Conservation (phyloP, 306 rosid genomes). For the Geum urbanum region DNA sequence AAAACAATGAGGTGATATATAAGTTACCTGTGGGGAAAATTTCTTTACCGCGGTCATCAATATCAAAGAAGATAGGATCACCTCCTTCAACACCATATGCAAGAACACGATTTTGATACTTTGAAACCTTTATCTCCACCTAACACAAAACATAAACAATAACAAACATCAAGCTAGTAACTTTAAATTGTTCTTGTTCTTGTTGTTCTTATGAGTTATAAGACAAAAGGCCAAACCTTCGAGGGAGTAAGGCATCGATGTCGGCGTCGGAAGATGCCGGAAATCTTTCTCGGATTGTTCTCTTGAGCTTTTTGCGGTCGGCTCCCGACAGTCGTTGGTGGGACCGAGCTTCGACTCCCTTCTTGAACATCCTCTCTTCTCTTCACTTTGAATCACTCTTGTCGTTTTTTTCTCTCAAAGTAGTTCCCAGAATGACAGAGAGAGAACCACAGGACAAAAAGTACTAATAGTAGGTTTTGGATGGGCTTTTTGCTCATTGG, state of each 20-base stretch:
- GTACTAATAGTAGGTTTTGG: too few species aligned
- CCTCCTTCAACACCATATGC: conserved; percentile 73
- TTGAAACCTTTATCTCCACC: conserved; percentile 69
- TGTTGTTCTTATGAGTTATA: too few species aligned
- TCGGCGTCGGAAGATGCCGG: conserved; percentile 67
- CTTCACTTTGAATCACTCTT: background rate
- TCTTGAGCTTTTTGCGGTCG: conserved; percentile 70
- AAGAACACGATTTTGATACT: conserved; percentile 75
- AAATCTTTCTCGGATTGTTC: conserved; percentile 58
- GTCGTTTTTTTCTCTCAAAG: too few species aligned
- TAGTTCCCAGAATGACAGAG: too few species aligned
- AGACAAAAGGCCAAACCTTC: conserved; percentile 35
- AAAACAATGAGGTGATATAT: too few species aligned
- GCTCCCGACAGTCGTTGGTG: conserved; percentile 96
- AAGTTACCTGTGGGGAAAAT: conserved; percentile 72
- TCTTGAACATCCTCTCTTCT: conserved; percentile 65
- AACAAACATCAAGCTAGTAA: background rate
- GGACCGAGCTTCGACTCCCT: conserved; percentile 72
- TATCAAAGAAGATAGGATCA: conserved; percentile 71
- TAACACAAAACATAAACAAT: conserved; percentile 12
- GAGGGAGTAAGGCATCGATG: conserved; percentile 71
- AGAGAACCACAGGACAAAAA: too few species aligned
- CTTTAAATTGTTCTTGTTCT: too few species aligned
- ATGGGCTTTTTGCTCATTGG: too few species aligned
- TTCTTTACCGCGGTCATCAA: conserved; percentile 78